A percentile compares a stretch with the other conserved stretches of the same genome.
phyloP scores from a whole-genome alignment of 306 rosid genomes.

The Prunus dulcis region DNA sequence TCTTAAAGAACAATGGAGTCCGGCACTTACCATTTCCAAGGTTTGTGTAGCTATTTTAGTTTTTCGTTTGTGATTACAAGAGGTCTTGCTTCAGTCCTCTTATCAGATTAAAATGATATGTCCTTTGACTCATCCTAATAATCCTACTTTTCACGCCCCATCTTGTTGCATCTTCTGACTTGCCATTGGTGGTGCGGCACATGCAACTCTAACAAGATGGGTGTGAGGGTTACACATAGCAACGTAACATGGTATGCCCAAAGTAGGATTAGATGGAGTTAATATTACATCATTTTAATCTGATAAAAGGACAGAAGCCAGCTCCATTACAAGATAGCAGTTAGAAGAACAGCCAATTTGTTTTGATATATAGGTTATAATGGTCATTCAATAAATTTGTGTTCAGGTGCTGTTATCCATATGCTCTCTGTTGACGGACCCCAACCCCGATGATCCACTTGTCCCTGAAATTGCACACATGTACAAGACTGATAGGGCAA shows the following conservation, averaged over 20 bases:
- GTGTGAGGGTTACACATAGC: background rate
- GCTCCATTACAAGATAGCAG: background rate
- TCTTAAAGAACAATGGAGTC: conserved; percentile 94
- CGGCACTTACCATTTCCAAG: conserved; percentile 83
- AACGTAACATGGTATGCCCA: background rate
- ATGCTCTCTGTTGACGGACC: conserved; percentile 82
- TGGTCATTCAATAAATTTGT: conserved; percentile 5
- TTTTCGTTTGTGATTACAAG: background rate
- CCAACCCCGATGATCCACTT: conserved; percentile 87
- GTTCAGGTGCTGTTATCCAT: conserved; percentile 77
- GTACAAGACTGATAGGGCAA: conserved; percentile 79
- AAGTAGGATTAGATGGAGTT: background rate
- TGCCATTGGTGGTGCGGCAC: background rate
- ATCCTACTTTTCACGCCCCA: background rate
- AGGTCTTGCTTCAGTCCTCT: background rate
- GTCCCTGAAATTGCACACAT: conserved; percentile 92
- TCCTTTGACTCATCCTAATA: background rate
- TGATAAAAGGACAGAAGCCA: background rate
- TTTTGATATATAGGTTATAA: background rate
- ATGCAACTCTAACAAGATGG: background rate
- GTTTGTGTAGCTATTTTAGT: conserved; percentile 31
- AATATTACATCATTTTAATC: background rate
- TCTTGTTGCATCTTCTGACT: background rate
- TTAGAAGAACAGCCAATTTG: background rate
- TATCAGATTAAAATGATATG: background rate